phyloP scores from a whole-genome alignment of 169 alveolate species.

The Eimeria acervulina region DNA sequence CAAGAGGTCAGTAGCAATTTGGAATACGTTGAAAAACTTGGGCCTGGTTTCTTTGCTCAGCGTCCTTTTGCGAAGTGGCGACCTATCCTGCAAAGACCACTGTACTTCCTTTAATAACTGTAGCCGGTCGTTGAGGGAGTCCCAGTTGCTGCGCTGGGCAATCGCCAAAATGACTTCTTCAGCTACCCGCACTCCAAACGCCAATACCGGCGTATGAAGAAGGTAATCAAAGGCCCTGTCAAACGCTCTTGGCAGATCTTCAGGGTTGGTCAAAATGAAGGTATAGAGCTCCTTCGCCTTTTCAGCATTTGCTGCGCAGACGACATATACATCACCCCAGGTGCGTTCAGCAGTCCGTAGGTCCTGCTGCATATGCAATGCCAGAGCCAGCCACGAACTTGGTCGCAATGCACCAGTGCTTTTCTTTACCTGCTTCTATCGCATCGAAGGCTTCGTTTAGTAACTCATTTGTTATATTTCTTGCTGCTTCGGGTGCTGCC shows the following conservation, averaged over 20 bases:
- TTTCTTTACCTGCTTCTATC: conserved; percentile 23
- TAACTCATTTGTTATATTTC: not conserved
- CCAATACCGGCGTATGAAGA: conserved; percentile 19
- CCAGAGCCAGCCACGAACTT: not conserved
- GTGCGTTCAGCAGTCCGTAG: not conserved
- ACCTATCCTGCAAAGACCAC: not conserved
- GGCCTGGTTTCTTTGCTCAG: conserved; percentile 10
- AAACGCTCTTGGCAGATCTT: not conserved
- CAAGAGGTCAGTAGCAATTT: conserved; percentile 6
- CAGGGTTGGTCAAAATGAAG: not conserved
- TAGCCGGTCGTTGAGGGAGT: not conserved
- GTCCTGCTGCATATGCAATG: not conserved
- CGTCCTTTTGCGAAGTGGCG: conserved; percentile 33
- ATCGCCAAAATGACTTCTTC: conserved; percentile 19
- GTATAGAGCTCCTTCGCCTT: conserved; percentile 30
- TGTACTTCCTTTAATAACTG: not conserved
- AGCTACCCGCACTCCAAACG: conserved; percentile 19
- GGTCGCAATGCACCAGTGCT: too few species aligned
- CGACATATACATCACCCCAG: not conserved
- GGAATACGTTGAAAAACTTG: conserved; percentile 14
- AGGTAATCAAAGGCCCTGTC: conserved; percentile 37
- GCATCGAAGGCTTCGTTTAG: conserved; percentile 17
- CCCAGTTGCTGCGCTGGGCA: conserved; percentile 46
- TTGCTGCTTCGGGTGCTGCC: conserved; percentile 60
- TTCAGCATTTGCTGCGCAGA: conserved; percentile 29